Base-by-base conservation (phyloP, 768 basidiomycete genomes). In the Tulasnella sp. region DNA sequence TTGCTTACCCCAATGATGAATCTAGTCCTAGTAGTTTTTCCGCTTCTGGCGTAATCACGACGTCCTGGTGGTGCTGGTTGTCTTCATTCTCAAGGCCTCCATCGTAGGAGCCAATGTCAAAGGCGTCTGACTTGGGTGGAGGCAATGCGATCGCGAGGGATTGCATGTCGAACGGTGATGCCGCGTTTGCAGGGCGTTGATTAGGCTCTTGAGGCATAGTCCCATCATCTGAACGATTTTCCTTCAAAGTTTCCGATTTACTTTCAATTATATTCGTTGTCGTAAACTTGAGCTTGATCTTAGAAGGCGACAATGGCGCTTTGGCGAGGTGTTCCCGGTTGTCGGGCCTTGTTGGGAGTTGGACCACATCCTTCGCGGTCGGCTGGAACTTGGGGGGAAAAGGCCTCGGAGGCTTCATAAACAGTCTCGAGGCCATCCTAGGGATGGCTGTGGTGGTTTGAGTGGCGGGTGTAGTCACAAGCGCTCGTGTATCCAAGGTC, bases 61-160 rank as follows among this genome's bases (percentile, higher is more conserved):
- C 29, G n/a, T 52, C 74, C 66, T 85, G 81, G n/a, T 86, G 86
- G 62, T 84, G 64, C 23, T 64, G 76, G 64, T 83, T 86, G 52
- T 88, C 84, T 64, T 96, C 95, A 32, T 81, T 73, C 72, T 96
- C 94, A n/a, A 97, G 79, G 2, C 94, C 93, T n/a, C 93, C 94
- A 64, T 99, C 95, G 70, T 99, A 99, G 48, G 75, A 78, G 27
- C 95, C 94, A 32, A 96, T 90, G 67, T 91, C 89, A n/a, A 21
- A 48, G 19, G 45, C 10, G 7, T 48, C 45, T n/a, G n/a, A 10
- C 10, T 19, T 27, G 19, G n/a, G 8, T 19, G 26, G 45, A 19
- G n/a, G 19, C n/a, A 52, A n/a, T 8, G 51, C 51, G 8, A n/a
- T 19, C 8, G 51, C 51, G n/a, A 52, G 51, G 23, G 51, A 24